Evolutionary conservation across 2,329 filamentous ascomycete genomes (phyloP).

Genomic region (Sporothrix luriei): DNA sequence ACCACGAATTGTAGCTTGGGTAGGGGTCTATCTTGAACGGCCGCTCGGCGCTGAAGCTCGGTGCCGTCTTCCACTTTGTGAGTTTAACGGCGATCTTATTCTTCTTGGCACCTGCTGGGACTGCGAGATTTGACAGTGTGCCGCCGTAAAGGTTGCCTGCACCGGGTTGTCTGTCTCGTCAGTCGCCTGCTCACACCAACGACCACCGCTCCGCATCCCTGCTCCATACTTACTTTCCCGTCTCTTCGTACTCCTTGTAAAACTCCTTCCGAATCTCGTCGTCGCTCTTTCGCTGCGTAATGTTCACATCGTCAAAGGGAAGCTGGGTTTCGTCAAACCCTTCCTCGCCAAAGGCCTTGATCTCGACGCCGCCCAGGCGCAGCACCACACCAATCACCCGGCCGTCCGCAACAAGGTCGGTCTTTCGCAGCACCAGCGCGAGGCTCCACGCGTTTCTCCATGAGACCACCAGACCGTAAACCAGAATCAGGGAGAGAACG

Average conservation of each 20-base stretch:
- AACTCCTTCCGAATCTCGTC: constrained; percentile 38
- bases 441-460: constrained; percentile 17
- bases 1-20: constrained; percentile 65
- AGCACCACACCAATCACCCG: constrained; percentile 7
- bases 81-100: constrained; percentile 41
- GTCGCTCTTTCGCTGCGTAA: constrained; percentile 16
- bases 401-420: constrained; percentile 24
- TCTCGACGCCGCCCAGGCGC: constrained; percentile 18
- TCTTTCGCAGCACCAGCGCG: constrained; percentile 12
- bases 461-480: constrained; percentile 17
- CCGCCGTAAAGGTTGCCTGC: constrained; percentile 61
- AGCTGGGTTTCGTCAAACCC: constrained; percentile 27
- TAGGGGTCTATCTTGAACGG: constrained; percentile 70
- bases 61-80: constrained; percentile 36
- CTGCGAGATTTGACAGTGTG: constrained; percentile 53
- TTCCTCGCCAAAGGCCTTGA: background rate
- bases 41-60: constrained; percentile 49
- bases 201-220: no score
- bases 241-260: constrained; percentile 48
- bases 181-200: background rate
- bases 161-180: constrained; percentile 39
- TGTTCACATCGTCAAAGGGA: constrained; percentile 27
- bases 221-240: constrained; percentile 44
- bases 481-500: background rate
- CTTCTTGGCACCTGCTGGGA: constrained; percentile 44